Conservation (phyloP, 495 filamentous ascomycete genomes). For the Podospora pseudoanserina region DNA sequence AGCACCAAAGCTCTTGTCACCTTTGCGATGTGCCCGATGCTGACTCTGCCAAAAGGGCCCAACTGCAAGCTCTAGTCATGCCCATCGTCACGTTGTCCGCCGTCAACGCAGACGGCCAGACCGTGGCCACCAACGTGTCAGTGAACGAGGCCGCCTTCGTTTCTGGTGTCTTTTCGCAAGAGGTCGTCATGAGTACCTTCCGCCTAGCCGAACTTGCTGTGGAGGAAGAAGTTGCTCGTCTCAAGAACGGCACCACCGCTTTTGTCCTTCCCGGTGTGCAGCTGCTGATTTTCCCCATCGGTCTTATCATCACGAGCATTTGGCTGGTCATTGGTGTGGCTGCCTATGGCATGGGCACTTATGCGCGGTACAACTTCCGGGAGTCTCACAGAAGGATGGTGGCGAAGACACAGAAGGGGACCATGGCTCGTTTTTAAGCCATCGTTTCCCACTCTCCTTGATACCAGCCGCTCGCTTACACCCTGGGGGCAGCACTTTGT, state of each 20-base stretch:
- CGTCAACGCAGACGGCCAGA: slow-evolving; percentile 38
- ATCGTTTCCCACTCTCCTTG: neutral
- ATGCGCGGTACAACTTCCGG: slow-evolving; percentile 60
- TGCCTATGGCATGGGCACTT: slow-evolving; percentile 59
- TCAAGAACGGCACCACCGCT: slow-evolving; percentile 42
- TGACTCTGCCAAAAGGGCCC: slow-evolving; percentile 38
- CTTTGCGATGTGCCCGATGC: slow-evolving; percentile 4
- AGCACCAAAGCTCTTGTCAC: neutral
- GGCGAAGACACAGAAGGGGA: slow-evolving; percentile 38
- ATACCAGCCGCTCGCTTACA: neutral
- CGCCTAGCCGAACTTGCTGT: slow-evolving; percentile 40
- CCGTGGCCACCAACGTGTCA: slow-evolving; percentile 58
- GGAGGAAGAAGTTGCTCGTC: slow-evolving; percentile 27
- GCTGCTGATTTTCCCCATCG: slow-evolving; percentile 65
- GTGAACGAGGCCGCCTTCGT: slow-evolving; percentile 66
- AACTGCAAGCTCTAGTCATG: slow-evolving; percentile 58
- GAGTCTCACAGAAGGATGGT: slow-evolving; percentile 57
- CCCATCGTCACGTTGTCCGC: slow-evolving; percentile 60
- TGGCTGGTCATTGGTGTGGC: slow-evolving; percentile 56
- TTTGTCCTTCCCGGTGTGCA: slow-evolving; percentile 66
- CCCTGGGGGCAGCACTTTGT: neutral
- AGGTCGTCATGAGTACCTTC: slow-evolving; percentile 42
- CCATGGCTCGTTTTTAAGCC: slow-evolving; percentile 32
- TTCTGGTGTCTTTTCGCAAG: slow-evolving; percentile 59
- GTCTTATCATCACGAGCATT: slow-evolving; percentile 59